Conservation (phyloP, 176 grass and related monocot genomes). For the Dendrocalamus sinicus region DNA sequence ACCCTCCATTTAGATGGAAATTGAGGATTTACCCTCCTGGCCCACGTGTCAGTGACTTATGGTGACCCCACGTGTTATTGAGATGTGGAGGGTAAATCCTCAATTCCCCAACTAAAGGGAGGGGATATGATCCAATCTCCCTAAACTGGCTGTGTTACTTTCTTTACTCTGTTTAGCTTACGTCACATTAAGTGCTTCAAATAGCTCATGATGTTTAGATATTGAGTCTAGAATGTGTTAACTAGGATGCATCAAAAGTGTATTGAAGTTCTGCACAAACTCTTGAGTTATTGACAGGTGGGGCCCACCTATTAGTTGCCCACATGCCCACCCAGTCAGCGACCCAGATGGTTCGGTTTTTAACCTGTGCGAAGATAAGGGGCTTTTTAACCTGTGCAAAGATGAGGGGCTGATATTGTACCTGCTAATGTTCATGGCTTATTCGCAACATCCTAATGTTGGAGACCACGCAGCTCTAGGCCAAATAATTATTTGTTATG, state of each 20-base stretch:
- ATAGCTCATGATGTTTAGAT: not conserved
- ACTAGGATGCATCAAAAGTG: not conserved
- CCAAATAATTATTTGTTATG: constrained; percentile 14
- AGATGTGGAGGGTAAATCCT: too few relatives aligned
- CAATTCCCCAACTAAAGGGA: too few relatives aligned
- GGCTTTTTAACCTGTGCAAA: not conserved
- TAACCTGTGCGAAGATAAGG: too few relatives aligned
- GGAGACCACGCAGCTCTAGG: not conserved
- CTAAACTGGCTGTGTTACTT: not conserved
- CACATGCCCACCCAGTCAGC: not conserved
- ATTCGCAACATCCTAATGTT: not conserved
- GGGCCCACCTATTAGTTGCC: too few relatives aligned
- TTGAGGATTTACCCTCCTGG: too few relatives aligned
- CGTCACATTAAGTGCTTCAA: not conserved
- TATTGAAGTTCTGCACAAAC: not conserved
- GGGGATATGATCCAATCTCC: too few relatives aligned
- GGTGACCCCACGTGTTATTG: too few relatives aligned
- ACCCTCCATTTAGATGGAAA: too few relatives aligned
- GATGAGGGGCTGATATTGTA: not conserved
- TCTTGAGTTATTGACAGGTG: too few relatives aligned
- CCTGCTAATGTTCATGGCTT: not conserved
- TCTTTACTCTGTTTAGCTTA: not conserved
- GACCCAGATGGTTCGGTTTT: not conserved
- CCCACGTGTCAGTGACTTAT: too few relatives aligned
- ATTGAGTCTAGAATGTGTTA: not conserved